A percentile compares a stretch with the other conserved stretches of the same genome.
These are phyloP conservation scores for Eucalyptus urophylla DNA, from an alignment of 345 rosid genomes.

Conservation along the genomic window DNA sequence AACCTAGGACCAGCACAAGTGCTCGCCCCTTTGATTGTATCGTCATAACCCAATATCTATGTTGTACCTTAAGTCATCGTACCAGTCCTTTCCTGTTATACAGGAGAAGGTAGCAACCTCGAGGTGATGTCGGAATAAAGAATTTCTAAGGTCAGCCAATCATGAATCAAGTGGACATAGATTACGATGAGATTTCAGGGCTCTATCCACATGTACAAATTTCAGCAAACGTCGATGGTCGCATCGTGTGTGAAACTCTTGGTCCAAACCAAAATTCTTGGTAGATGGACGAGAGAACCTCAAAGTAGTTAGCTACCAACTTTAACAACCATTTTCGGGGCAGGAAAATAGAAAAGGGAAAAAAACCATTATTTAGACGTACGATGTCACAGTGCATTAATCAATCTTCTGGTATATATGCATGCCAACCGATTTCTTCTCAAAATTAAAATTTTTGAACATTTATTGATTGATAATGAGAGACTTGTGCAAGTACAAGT, in stretches of 20 bases:
- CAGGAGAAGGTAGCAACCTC: neutral
- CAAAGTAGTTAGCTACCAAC: neutral
- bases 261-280: neutral
- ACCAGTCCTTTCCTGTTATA: neutral
- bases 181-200: neutral
- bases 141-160: neutral
- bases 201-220: neutral
- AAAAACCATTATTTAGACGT: neutral
- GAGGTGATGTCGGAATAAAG: neutral
- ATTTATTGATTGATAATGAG: neutral
- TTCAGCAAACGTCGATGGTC: neutral
- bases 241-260: neutral
- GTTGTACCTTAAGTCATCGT: neutral
- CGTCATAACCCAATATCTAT: neutral
- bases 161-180: neutral
- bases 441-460: neutral
- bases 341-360: neutral
- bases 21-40: neutral
- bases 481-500: neutral
- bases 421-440: neutral
- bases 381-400: neutral
- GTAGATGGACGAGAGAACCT: neutral
- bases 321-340: neutral
- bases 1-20: neutral
- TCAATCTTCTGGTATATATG: neutral